Conservation (phyloP, 495 filamentous ascomycete genomes). For the Copromyces sp. region DNA sequence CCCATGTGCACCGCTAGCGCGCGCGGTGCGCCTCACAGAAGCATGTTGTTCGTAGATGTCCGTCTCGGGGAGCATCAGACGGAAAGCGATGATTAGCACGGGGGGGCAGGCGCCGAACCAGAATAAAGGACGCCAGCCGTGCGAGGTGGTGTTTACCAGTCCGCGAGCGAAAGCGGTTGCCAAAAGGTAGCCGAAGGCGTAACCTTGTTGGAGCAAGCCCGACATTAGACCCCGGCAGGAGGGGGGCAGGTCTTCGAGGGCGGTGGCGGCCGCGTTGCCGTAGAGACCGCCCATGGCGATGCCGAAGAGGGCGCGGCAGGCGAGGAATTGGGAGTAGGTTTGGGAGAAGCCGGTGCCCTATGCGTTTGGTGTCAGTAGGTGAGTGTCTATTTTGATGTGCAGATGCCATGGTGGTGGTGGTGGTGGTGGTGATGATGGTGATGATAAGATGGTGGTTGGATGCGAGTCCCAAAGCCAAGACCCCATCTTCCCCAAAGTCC, state of each 20-base stretch:
- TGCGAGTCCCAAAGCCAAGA: background rate
- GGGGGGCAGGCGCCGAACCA: slow-evolving; percentile 80
- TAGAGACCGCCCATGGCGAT: slow-evolving; percentile 86
- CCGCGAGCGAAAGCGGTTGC: slow-evolving; percentile 67
- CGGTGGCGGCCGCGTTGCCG: slow-evolving; percentile 78
- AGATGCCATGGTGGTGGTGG: background rate
- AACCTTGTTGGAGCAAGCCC: slow-evolving; percentile 80
- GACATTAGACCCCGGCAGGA: slow-evolving; percentile 66
- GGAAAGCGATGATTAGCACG: slow-evolving; percentile 70
- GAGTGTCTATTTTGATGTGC: background rate
- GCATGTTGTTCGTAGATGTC: slow-evolving; percentile 53
- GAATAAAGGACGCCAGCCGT: slow-evolving; percentile 73
- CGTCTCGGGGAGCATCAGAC: slow-evolving; percentile 69
- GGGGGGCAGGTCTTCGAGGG: slow-evolving; percentile 71
- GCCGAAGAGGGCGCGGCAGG: slow-evolving; percentile 74
- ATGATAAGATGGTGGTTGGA: background rate
- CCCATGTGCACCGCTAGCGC: too few relatives aligned
- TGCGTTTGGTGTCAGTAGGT: slow-evolving; percentile 7
- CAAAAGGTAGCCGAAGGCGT: slow-evolving; percentile 79
- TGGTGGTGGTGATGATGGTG: background rate
- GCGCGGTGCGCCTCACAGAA: slow-evolving; percentile 36
- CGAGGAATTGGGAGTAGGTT: slow-evolving; percentile 70
- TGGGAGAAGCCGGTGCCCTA: slow-evolving; percentile 66
- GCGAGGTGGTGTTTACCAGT: slow-evolving; percentile 59
- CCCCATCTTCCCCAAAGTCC: background rate